Evolutionary conservation across 2,329 filamentous ascomycete genomes (phyloP).

Genomic region (Pyrenophora graminea): DNA sequence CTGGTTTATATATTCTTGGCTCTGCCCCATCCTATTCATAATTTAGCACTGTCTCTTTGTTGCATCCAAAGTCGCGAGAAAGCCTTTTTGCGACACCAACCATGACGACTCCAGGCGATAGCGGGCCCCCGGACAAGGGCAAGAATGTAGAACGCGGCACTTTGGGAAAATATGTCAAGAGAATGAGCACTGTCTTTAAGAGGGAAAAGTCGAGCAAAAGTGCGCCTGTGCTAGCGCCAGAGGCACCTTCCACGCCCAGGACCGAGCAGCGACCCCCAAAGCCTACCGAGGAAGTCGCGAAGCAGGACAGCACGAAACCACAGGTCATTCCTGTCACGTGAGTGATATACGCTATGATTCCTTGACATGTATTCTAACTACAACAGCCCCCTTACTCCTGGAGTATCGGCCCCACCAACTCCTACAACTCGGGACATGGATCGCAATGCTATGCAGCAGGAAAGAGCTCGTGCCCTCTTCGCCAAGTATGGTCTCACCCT

Average conservation of each 20-base stretch:
- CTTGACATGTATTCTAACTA: conserved; percentile 1
- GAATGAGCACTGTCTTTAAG: conserved; percentile 47
- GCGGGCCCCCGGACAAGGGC: conserved; percentile 19
- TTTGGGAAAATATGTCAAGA: conserved; percentile 47
- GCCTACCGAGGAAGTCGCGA: conserved; percentile 2
- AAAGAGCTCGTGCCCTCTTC: conserved; percentile 48
- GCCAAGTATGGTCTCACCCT: conserved; percentile 50
- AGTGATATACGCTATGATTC: background rate
- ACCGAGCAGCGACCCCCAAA: conserved; percentile 5
- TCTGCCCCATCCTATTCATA: conserved; percentile 3
- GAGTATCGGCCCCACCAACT: conserved; percentile 11
- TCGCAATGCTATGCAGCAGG: conserved; percentile 45
- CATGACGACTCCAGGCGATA: conserved; percentile 35
- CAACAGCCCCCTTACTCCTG: conserved; percentile 5
- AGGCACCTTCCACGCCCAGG: conserved; percentile 13
- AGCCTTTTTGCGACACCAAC: background rate
- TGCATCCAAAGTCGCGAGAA: background rate
- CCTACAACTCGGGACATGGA: conserved; percentile 27
- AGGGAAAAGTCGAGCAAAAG: conserved; percentile 36
- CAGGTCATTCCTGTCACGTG: conserved; percentile 12
- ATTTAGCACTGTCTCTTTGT: conserved; percentile 2
- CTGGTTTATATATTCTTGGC: conserved; percentile 4
- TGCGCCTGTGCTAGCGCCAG: conserved; percentile 4
- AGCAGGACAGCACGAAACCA: conserved; percentile 5
- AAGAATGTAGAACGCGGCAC: conserved; percentile 37